Conservation (phyloP, 768 basidiomycete species). For the Lactarius tabidus region DNA sequence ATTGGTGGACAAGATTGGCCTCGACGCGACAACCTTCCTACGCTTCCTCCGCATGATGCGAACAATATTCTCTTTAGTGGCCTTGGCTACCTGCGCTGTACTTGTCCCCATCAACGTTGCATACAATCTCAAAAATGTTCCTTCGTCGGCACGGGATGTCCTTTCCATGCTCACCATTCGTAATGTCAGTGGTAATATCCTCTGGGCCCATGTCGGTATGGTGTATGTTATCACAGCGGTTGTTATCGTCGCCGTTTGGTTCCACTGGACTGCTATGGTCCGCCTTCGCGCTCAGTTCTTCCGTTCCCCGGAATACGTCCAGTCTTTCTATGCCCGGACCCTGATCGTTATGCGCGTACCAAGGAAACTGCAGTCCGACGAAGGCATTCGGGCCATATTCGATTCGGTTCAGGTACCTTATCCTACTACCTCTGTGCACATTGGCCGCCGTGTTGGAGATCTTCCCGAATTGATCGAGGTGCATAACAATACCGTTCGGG, state of each 20-base stretch:
- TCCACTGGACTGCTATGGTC: slow-evolving; percentile 77
- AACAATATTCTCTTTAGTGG: slow-evolving; percentile 61
- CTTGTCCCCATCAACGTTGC: slow-evolving; percentile 84
- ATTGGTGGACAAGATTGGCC: slow-evolving; percentile 80
- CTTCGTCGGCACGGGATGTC: slow-evolving; percentile 46
- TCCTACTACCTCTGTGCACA: slow-evolving; percentile 87
- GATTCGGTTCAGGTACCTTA: slow-evolving; percentile 71
- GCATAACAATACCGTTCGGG: slow-evolving; percentile 90
- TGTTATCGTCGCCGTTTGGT: slow-evolving; percentile 66
- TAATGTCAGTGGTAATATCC: slow-evolving; percentile 62
- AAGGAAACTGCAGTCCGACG: slow-evolving; percentile 78
- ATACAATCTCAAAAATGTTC: slow-evolving; percentile 73
- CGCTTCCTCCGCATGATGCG: slow-evolving; percentile 88
- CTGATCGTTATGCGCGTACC: slow-evolving; percentile 78
- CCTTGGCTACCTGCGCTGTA: slow-evolving; percentile 59
- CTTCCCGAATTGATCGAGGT: slow-evolving; percentile 89
- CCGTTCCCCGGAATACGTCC: slow-evolving; percentile 80
- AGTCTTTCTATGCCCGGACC: slow-evolving; percentile 91
- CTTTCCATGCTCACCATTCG: slow-evolving; percentile 86
- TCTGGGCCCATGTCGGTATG: slow-evolving; percentile 81
- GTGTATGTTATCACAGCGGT: slow-evolving; percentile 77
- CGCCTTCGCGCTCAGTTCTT: slow-evolving; percentile 82
- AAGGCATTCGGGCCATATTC: slow-evolving; percentile 76
- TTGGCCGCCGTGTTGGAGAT: slow-evolving; percentile 80
- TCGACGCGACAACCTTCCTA: slow-evolving; percentile 90